Evolutionary conservation across 805 yeast species (phyloP).

Genomic region (Yarrowia porcina): DNA sequence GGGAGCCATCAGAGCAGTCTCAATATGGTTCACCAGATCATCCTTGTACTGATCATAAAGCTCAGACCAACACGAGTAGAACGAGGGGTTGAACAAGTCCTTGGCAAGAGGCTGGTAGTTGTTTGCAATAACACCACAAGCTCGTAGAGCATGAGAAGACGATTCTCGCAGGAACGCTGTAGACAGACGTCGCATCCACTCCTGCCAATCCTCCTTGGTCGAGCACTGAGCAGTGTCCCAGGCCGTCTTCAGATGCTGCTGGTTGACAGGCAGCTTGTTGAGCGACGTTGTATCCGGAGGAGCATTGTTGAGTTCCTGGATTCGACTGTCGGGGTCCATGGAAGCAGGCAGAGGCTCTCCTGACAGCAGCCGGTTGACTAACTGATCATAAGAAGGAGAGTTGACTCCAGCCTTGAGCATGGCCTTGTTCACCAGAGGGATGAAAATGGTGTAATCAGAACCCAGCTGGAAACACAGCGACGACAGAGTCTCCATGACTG

Average conservation of each 20-base stretch:
- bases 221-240: slow-evolving; percentile 92
- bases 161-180: slow-evolving; percentile 85
- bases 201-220: slow-evolving; percentile 96
- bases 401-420: slow-evolving; percentile 61
- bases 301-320: slow-evolving; percentile 53
- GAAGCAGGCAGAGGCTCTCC: slow-evolving; percentile 85
- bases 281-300: slow-evolving; percentile 62
- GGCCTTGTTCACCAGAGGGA: slow-evolving; percentile 69
- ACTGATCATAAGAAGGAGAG: slow-evolving; percentile 71
- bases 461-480: slow-evolving; percentile 80
- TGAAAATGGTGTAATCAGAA: slow-evolving; percentile 75
- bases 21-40: slow-evolving; percentile 78
- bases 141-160: slow-evolving; percentile 90
- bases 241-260: slow-evolving; percentile 62
- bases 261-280: slow-evolving; percentile 64
- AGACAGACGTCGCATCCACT: slow-evolving; percentile 87
- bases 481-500: slow-evolving; percentile 70
- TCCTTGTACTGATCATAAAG: slow-evolving; percentile 85
- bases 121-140: slow-evolving; percentile 85
- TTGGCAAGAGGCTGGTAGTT: slow-evolving; percentile 84
- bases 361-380: slow-evolving; percentile 71
- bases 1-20: slow-evolving; percentile 82
- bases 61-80: slow-evolving; percentile 94
- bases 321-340: slow-evolving; percentile 50
- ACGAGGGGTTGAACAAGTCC: slow-evolving; percentile 89